Evolutionary conservation across 2,329 filamentous ascomycete genomes (phyloP).

Genomic region (Fusarium sp.): DNA sequence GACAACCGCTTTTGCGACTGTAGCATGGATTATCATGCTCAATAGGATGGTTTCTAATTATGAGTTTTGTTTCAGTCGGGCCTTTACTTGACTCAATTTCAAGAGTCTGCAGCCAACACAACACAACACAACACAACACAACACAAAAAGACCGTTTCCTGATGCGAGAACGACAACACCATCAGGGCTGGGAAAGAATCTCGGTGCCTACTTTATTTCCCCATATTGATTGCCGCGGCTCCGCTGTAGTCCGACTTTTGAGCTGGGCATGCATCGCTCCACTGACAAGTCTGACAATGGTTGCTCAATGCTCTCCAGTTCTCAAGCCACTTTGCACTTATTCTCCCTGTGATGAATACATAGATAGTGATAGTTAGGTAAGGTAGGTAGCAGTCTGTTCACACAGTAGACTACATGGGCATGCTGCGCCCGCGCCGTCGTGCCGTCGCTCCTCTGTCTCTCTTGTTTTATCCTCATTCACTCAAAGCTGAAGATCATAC

Average conservation of each 20-base stretch:
- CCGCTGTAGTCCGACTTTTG: slow-evolving; percentile 1
- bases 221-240: slow-evolving; percentile 19
- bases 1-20: neutral
- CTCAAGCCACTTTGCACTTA: slow-evolving; percentile 4
- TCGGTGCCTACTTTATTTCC: slow-evolving; percentile 26
- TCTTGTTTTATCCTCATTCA: slow-evolving; percentile 1
- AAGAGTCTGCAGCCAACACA: neutral
- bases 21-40: neutral
- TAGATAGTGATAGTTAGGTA: neutral
- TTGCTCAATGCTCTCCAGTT: neutral
- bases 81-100: slow-evolving; percentile 9
- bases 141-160: neutral
- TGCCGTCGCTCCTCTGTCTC: slow-evolving; percentile 19
- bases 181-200: neutral
- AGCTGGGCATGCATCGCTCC: neutral
- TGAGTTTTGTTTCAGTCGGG: slow-evolving; percentile 9
- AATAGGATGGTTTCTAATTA: neutral
- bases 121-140: neutral
- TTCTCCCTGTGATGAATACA: neutral
- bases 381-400: neutral
- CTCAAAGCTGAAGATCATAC: slow-evolving; percentile 6
- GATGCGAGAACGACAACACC: slow-evolving; percentile 6
- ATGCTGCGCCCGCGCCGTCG: slow-evolving; percentile 8
- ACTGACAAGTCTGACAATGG: neutral
- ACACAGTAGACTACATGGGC: neutral